Evolutionary conservation across 2,329 filamentous ascomycete genomes (phyloP).

Genomic region (Penicillium sp.): DNA sequence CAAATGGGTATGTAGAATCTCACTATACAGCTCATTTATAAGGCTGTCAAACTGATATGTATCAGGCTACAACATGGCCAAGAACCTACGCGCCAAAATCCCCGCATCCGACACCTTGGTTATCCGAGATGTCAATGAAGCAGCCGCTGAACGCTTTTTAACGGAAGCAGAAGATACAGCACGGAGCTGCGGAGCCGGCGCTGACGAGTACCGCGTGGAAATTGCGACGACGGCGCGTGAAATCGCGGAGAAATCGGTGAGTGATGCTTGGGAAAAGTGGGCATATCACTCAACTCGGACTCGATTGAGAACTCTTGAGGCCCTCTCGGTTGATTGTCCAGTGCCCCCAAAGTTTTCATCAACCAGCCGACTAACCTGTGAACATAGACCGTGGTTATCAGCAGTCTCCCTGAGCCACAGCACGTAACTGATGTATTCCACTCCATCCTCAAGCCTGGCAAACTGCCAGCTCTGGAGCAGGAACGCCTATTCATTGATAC

Average conservation of each 20-base stretch:
- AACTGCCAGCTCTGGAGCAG: conserved; percentile 52
- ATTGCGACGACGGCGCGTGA: conserved; percentile 60
- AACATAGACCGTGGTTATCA: conserved; percentile 76
- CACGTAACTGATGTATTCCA: conserved; percentile 84
- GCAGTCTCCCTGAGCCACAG: conserved; percentile 82
- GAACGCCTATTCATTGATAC: conserved; percentile 88
- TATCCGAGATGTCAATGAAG: conserved; percentile 65
- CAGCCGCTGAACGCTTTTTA: conserved; percentile 57
- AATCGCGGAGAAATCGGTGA: conserved; percentile 66
- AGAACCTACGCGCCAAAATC: conserved; percentile 67
- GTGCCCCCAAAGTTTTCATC: too few species aligned
- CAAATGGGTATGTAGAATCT: conserved; percentile 55
- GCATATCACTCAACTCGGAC: too few species aligned
- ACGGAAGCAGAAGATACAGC: conserved; percentile 48
- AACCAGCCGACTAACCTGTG: neutral
- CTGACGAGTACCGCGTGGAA: conserved; percentile 50
- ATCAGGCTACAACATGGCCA: conserved; percentile 70
- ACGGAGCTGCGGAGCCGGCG: conserved; percentile 25
- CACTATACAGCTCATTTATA: neutral
- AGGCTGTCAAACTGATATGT: neutral
- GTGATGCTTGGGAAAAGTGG: conserved; percentile 26
- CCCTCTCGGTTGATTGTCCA: too few species aligned
- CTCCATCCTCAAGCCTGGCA: conserved; percentile 65
- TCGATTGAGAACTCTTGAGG: too few species aligned
- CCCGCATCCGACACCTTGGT: conserved; percentile 62